These are phyloP conservation scores for Grifola frondosa DNA, from an alignment of 1,284 basidiomycete species.

Conservation along the genomic window DNA sequence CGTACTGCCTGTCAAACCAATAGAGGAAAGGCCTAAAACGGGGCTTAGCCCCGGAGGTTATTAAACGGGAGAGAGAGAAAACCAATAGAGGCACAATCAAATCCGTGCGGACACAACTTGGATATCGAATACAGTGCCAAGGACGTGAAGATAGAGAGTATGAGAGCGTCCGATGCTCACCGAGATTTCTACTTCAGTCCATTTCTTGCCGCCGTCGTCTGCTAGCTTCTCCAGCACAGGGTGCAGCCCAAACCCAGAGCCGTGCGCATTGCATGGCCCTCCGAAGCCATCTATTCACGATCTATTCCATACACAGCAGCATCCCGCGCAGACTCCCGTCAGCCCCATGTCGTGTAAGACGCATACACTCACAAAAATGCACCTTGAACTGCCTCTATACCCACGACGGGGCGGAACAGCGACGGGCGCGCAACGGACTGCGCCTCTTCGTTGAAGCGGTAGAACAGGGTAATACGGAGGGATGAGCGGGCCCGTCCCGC, in stretches of 20 bases:
- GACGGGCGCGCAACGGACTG: too few species aligned
- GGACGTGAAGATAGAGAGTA: background rate
- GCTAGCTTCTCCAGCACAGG: constrained; percentile 89
- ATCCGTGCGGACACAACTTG: constrained; percentile 88
- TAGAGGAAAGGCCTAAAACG: too few species aligned
- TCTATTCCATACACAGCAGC: constrained; percentile 89
- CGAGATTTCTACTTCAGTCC: constrained; percentile 82
- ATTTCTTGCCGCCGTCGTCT: constrained; percentile 60
- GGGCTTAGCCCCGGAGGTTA: too few species aligned
- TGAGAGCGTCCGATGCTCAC: constrained; percentile 48
- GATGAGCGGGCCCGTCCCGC: too few species aligned
- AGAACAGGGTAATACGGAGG: too few species aligned
- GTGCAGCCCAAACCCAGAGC: constrained; percentile 91
- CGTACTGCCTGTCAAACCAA: constrained; percentile 92
- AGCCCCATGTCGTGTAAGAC: too few species aligned
- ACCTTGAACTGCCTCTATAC: too few species aligned
- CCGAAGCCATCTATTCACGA: constrained; percentile 91
- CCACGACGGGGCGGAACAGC: too few species aligned
- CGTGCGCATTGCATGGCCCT: constrained; percentile 94
- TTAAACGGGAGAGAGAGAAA: too few species aligned
- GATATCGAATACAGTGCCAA: constrained; percentile 11
- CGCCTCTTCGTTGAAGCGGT: too few species aligned
- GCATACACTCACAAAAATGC: too few species aligned
- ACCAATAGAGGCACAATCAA: constrained; percentile 91
- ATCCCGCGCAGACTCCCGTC: too few species aligned